Base-by-base conservation (phyloP, 2,329 filamentous ascomycete genomes). In the Curvularia spicifera region DNA sequence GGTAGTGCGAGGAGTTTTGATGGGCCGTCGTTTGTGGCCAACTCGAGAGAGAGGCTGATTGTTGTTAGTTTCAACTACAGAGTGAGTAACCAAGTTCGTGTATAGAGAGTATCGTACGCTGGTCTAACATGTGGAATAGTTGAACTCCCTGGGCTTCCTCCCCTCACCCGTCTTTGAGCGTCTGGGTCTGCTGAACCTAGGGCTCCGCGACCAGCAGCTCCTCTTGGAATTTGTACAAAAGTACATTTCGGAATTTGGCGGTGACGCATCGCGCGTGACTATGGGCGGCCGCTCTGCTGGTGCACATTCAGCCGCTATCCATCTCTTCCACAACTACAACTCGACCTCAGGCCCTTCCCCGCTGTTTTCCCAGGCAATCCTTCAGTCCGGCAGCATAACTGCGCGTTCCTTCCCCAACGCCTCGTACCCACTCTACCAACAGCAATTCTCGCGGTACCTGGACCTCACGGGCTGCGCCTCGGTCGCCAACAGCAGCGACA, bases 221-320 rank as follows among this genome's bases (percentile, higher is more conserved):
- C 51, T 66, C 1, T 67, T 73, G 26, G 70, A 78, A 42, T 79
- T 78, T 62, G 67, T 78, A 3, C 67, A 71, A 22, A 65, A 76
- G 22, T 77, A 79, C 55, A 78, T 79, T 46, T 71, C 69, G 1
- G 62, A 59, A 18, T 80, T 79, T 53, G 78, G 78, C 2, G 78
- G 77, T 22, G 77, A 80, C 56, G 65, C 74, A 10, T 51, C 55
- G 26, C 63, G 70, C 9, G 77, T 80, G 33, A 76, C 70, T 0
- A 66, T 79, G 13, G 78, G 72, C 54, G 77, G 78, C 4, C 74
- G 77, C 26, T 73, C 72, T 6, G 75, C 76, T 28, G 76, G 76
- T 20, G 70, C 70, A 1, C 71, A 73, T 28, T 71, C 68, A 0
- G 65, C 69, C 10, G 70, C 65, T 2, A 71, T 73, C 10, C 70